phyloP scores from a whole-genome alignment of 2,329 filamentous ascomycete genomes.

The Aspergillus fijiensis region DNA sequence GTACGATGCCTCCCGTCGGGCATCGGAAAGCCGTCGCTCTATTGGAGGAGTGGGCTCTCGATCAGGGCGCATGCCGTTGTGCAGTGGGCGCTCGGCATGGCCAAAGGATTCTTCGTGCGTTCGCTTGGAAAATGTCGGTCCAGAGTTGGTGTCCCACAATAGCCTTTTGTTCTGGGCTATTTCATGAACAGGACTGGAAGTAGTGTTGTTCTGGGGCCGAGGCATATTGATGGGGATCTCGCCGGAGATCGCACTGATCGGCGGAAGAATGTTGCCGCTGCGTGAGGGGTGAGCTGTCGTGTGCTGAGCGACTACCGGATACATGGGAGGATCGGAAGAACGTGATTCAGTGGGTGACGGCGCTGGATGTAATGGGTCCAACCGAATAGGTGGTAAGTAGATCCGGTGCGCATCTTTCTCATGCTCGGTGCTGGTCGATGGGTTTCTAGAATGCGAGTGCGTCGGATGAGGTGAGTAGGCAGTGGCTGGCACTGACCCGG shows the following conservation, averaged over 20 bases:
- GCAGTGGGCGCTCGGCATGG: conserved; percentile 40
- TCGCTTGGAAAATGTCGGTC: conserved; percentile 31
- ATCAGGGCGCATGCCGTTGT: conserved; percentile 48
- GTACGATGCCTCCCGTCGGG: conserved; percentile 25
- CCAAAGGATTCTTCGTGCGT: conserved; percentile 42
- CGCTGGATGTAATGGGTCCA: neutral
- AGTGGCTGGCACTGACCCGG: conserved; percentile 33
- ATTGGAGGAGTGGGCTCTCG: conserved; percentile 24
- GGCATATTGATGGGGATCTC: conserved; percentile 28
- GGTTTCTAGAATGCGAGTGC: conserved; percentile 35
- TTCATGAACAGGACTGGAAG: conserved; percentile 26
- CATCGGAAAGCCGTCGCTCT: conserved; percentile 28
- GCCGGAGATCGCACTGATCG: conserved; percentile 35
- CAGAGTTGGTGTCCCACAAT: conserved; percentile 30
- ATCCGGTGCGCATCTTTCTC: conserved; percentile 33
- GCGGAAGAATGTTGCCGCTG: conserved; percentile 32
- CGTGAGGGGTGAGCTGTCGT: conserved; percentile 26
- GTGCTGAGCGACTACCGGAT: conserved; percentile 39
- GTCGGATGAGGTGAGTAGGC: conserved; percentile 37
- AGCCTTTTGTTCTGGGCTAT: conserved; percentile 27
- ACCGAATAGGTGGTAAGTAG: conserved; percentile 22
- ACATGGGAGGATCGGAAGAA: conserved; percentile 39
- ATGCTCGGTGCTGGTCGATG: conserved; percentile 35
- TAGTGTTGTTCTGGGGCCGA: conserved; percentile 25
- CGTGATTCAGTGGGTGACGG: conserved; percentile 39